phyloP scores from a whole-genome alignment of 1,284 basidiomycete species.

The Ceratobasidium sp. region DNA sequence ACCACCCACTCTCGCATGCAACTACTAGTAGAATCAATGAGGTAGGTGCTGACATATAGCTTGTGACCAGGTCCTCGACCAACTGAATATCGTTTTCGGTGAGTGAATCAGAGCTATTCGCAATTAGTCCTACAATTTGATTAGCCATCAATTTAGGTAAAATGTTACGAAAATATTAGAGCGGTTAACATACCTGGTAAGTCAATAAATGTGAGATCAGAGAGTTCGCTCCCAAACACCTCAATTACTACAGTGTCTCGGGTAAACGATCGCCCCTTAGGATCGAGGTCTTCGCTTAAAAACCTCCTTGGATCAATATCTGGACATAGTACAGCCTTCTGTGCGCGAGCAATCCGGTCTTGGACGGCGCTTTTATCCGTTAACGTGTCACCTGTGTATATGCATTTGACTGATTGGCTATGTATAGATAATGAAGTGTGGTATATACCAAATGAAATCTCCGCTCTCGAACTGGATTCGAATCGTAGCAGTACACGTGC shows the following conservation, averaged over 20 bases:
- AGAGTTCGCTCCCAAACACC: conserved; percentile 75
- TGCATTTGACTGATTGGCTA: not conserved
- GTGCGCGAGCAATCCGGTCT: conserved; percentile 72
- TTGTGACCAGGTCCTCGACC: conserved; percentile 68
- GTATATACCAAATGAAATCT: conserved; percentile 29
- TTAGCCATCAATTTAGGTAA: not conserved
- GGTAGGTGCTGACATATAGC: conserved; percentile 72
- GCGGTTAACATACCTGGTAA: conserved; percentile 67
- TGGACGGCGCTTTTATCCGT: conserved; percentile 62
- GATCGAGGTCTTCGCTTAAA: conserved; percentile 59
- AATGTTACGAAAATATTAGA: not conserved
- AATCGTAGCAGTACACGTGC: conserved; percentile 52
- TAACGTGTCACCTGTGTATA: not conserved
- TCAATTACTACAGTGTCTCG: conserved; percentile 75
- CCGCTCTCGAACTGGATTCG: conserved; percentile 49
- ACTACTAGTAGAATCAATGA: conserved; percentile 78
- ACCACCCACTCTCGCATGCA: conserved; percentile 74
- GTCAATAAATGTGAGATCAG: conserved; percentile 78
- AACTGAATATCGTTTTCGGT: conserved; percentile 70
- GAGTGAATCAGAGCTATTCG: conserved; percentile 66
- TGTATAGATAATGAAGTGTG: not conserved
- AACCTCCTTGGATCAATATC: conserved; percentile 57
- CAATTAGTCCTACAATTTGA: conserved; percentile 69
- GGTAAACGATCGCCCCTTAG: conserved; percentile 65
- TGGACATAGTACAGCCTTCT: conserved; percentile 78